Percentiles rank a stretch among this genome's conserved stretches.
These are phyloP conservation scores for Diaporthe caulivora DNA, from an alignment of 2,329 filamentous ascomycete species.

Conservation along the genomic window DNA sequence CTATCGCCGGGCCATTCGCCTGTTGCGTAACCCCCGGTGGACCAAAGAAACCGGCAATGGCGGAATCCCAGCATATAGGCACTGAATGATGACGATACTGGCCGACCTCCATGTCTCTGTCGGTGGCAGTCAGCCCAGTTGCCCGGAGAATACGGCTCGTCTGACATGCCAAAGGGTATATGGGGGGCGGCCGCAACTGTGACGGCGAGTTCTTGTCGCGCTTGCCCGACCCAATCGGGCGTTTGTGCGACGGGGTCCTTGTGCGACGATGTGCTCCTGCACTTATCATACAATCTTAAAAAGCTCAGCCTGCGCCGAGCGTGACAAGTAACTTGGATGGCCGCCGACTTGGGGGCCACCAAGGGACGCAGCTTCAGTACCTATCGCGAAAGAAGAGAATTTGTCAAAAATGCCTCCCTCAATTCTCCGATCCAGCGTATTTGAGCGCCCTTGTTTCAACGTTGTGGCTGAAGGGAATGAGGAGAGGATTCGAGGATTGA, in stretches of 20 bases:
- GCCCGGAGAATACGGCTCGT: background rate
- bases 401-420: background rate
- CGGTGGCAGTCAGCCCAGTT: background rate
- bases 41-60: background rate
- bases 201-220: background rate
- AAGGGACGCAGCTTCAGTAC: slow-evolving; percentile 24
- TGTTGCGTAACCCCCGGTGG: background rate
- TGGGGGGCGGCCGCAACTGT: background rate
- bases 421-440: background rate
- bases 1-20: background rate
- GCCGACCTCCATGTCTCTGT: background rate
- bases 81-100: background rate
- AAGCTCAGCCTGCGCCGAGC: background rate
- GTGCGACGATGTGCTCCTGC: background rate
- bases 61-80: background rate
- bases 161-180: background rate
- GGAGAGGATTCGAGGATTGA: background rate
- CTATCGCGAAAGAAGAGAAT: background rate
- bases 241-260: slow-evolving; percentile 5
- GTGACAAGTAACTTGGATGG: background rate
- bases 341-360: slow-evolving; percentile 9
- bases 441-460: background rate
- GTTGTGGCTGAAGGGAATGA: slow-evolving; percentile 25
- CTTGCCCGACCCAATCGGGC: background rate
- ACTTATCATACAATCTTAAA: slow-evolving; percentile 7